These are phyloP conservation scores for Ruellia speciosa DNA, from an alignment of 305 asterid species.

Conservation along the genomic window DNA sequence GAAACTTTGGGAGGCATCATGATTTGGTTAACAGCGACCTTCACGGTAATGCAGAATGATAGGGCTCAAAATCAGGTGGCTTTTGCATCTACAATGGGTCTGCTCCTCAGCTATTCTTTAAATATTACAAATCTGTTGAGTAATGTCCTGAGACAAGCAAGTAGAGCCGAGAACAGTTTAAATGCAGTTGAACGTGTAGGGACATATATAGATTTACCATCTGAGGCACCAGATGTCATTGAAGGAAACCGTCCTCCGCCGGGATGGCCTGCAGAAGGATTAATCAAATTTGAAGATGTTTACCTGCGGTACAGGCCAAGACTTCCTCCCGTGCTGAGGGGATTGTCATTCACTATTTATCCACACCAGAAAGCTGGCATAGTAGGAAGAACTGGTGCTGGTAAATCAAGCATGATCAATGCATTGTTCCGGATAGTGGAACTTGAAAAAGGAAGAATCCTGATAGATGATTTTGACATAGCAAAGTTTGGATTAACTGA, in stretches of 20 bases:
- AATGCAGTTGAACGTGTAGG: constrained; percentile 95
- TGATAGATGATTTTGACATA: constrained; percentile 67
- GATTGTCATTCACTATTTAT: constrained; percentile 61
- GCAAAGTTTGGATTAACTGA: constrained; percentile 73
- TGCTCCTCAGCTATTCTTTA: constrained; percentile 88
- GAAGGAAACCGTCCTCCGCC: constrained; percentile 72
- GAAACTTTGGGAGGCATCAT: constrained; percentile 90
- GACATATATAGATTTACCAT: constrained; percentile 74
- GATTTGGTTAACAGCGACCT: constrained; percentile 94
- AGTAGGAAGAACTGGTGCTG: constrained; percentile 98
- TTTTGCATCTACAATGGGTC: constrained; percentile 93
- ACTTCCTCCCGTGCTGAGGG: constrained; percentile 80
- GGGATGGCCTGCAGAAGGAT: constrained; percentile 91
- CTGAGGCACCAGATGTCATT: constrained; percentile 68
- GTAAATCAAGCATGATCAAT: constrained; percentile 95
- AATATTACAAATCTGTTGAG: constrained; percentile 74
- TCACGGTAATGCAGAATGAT: constrained; percentile 85
- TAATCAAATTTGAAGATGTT: constrained; percentile 66
- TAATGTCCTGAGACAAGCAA: constrained; percentile 72
- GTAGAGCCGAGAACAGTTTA: constrained; percentile 86
- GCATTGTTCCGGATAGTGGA: constrained; percentile 86
- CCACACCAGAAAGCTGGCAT: constrained; percentile 81
- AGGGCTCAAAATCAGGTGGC: constrained; percentile 71
- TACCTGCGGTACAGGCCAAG: constrained; percentile 71
- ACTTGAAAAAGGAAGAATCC: constrained; percentile 69